Percentiles rank a stretch among this genome's conserved stretches.
These are phyloP conservation scores for Sugiyamaella grinbergsii DNA, from an alignment of 1,139 yeast genomes.

Conservation along the genomic window DNA sequence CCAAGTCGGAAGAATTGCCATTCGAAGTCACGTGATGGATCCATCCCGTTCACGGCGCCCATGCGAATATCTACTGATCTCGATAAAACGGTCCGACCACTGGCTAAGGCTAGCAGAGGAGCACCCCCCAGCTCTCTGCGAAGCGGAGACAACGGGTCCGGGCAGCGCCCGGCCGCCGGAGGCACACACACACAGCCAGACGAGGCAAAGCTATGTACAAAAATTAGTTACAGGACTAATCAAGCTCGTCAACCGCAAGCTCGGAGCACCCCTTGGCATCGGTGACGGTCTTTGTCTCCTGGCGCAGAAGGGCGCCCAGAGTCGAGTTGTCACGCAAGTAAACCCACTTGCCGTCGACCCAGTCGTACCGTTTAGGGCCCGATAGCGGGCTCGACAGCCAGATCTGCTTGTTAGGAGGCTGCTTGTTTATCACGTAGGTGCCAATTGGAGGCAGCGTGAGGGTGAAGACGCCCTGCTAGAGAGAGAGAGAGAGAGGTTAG, in stretches of 20 bases:
- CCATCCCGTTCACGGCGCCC: too few species aligned
- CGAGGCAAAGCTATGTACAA: slow-evolving; percentile 9
- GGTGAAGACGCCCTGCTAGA: slow-evolving; percentile 76
- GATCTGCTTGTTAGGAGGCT: slow-evolving; percentile 90
- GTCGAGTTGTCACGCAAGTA: slow-evolving; percentile 44
- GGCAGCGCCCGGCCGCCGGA: not conserved
- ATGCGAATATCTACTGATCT: too few species aligned
- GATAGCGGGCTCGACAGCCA: slow-evolving; percentile 91
- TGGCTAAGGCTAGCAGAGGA: not conserved
- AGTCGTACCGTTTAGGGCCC: slow-evolving; percentile 75
- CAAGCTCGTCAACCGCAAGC: slow-evolving; percentile 21
- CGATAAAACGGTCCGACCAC: too few species aligned
- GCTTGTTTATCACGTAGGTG: slow-evolving; percentile 85
- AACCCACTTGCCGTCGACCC: slow-evolving; percentile 44
- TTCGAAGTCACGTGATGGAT: too few species aligned
- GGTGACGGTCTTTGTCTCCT: slow-evolving; percentile 39
- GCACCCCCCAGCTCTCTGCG: not conserved
- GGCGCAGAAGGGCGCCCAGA: slow-evolving; percentile 42
- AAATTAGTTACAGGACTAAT: not conserved
- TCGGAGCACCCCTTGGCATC: slow-evolving; percentile 27
- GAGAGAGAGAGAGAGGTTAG: too few species aligned
- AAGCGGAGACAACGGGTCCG: not conserved
- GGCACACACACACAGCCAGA: too few species aligned
- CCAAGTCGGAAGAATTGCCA: too few species aligned
- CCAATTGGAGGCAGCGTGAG: slow-evolving; percentile 67